Evolutionary conservation across 441 rosid genomes (phyloP), one percentile per base, ranked within the genome.

Genomic region (Metrosideros polymorpha): DNA sequence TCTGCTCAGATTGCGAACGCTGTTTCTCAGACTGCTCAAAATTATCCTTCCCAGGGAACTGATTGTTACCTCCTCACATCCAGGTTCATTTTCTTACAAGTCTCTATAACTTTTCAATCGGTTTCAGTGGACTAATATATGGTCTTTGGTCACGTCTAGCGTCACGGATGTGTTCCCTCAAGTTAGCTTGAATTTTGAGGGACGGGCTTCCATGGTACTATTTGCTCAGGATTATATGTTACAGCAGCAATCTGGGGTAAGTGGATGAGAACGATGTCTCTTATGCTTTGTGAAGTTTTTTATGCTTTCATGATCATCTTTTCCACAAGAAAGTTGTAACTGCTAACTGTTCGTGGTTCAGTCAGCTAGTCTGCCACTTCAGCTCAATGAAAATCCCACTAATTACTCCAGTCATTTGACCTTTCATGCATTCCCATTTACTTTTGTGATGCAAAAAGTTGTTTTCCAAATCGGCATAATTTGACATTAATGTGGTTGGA

Each of bases 61-160:
- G 91, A 92, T n/a, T 98, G 99, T 90, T 98, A 91, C 88, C n/a
- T 93, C 39, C 85, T 91, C 84, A 84, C 94, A 85, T 87, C 98
- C 19, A 96, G 99, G 99, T 97, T 90, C 56, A 29, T 82, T 91
- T 85, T 89, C 82, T 51, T 83, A 22, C n/a, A 19, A 53, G 45
- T 83, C 61, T 30, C 55, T 52, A 17, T 25, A 22, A 51, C 29
- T 83, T 35, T 30, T 83, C 43, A 24, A 51, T 51, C 29, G 15
- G 45, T 83, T 30, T 29, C 43, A 13, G 42, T 19, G 45, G 57
- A 35, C 49, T 35, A 51, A 32, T 55, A 51, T 8, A 52, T 1
- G 42, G 57, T 50, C 59, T 51, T 83, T 25, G 59, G 39, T 55
- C 45, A 2, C 4, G 39, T 66, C n/a, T 71, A 86, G 85, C 4